phyloP scores from a whole-genome alignment of 805 yeast species.

The Lachancea nothofagi region DNA sequence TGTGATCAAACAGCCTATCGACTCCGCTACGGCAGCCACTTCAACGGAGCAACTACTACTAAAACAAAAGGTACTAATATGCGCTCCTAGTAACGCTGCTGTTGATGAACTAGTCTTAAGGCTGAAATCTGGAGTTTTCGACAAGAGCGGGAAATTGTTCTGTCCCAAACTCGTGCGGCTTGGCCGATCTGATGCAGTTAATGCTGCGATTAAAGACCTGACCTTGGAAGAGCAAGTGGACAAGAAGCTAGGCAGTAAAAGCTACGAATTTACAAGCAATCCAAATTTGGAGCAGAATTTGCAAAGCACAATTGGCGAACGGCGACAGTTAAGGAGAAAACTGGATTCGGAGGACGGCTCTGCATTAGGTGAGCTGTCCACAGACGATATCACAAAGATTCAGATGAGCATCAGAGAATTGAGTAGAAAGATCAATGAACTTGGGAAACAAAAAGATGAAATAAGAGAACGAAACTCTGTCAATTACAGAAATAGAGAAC shows the following conservation, averaged over 20 bases:
- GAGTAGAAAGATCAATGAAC: conserved; percentile 55
- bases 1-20: conserved; percentile 32
- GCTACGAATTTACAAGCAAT: conserved; percentile 33
- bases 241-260: conserved; percentile 41
- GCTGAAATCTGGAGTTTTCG: conserved; percentile 62
- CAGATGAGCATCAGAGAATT: conserved; percentile 50
- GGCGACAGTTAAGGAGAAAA: conserved; percentile 48
- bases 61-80: conserved; percentile 63
- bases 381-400: conserved; percentile 43
- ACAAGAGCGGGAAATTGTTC: conserved; percentile 47
- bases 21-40: conserved; percentile 12
- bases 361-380: conserved; percentile 40
- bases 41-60: conserved; percentile 24
- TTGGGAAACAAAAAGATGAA: conserved; percentile 70
- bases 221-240: conserved; percentile 86
- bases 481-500: conserved; percentile 67
- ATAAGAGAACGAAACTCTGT: conserved; percentile 69
- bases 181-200: conserved; percentile 86
- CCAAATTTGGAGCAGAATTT: conserved; percentile 43
- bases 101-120: conserved; percentile 91
- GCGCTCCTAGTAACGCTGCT: conserved; percentile 99
- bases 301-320: conserved; percentile 50
- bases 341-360: conserved; percentile 38
- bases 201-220: conserved; percentile 71
- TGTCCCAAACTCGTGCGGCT: conserved; percentile 73